Percentiles rank a stretch among this genome's conserved stretches.
Conservation (phyloP, 352 stramenopile genomes). For the Globisporangium acanthophoron region DNA sequence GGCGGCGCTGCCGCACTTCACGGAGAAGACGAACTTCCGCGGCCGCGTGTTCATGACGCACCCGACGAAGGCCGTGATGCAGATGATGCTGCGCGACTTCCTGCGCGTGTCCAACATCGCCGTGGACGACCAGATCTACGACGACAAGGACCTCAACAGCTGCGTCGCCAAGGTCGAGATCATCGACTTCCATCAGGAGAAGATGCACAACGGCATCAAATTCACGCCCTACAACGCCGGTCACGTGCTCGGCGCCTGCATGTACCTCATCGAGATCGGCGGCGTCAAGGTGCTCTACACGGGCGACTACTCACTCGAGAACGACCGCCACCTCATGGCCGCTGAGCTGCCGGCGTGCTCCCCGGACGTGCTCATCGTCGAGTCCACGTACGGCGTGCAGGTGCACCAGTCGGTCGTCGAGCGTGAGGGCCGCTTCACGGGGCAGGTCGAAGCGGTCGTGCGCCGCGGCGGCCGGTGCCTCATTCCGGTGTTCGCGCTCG, state of each 20-base stretch:
- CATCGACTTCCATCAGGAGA: constrained; percentile 97
- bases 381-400: constrained; percentile 98
- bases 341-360: constrained; percentile 77
- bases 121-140: constrained; percentile 92
- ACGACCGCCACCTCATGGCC: constrained; percentile 98
- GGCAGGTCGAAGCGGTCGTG: constrained; percentile 95
- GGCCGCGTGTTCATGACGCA: constrained; percentile 99
- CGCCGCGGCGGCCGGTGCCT: constrained; percentile 94
- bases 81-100: constrained; percentile 97
- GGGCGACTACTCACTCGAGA: constrained; percentile 97
- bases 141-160: constrained; percentile 94
- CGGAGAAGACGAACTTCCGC: constrained; percentile 98
- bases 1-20: constrained; percentile 98
- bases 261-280: constrained; percentile 99
- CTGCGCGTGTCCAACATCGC: constrained; percentile 92
- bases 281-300: constrained; percentile 98
- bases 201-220: constrained; percentile 96
- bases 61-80: constrained; percentile 98
- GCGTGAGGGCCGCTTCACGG: constrained; percentile 96
- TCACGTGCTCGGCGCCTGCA: constrained; percentile 98
- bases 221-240: constrained; percentile 99
- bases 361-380: constrained; percentile 98
- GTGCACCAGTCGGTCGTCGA: constrained; percentile 95
- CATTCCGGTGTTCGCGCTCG: constrained; percentile 98
- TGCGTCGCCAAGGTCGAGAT: constrained; percentile 98